phyloP scores from a whole-genome alignment of 2,329 filamentous ascomycete genomes.

The Aspergillus flavus region DNA sequence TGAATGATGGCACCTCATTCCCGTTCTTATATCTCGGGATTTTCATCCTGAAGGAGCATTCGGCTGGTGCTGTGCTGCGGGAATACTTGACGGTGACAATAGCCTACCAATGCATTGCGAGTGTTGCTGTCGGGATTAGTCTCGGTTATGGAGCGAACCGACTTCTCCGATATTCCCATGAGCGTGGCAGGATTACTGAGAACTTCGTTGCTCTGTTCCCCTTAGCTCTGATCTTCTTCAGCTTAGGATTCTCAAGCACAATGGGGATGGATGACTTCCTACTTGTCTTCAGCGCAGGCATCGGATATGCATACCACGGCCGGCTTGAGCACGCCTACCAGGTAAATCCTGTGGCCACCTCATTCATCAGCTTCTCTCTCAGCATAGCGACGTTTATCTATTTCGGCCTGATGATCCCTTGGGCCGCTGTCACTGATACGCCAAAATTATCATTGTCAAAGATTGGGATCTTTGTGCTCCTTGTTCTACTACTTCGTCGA shows the following conservation, averaged over 20 bases:
- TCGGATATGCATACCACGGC: background rate
- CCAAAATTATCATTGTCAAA: background rate
- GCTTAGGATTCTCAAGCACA: background rate
- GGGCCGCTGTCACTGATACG: background rate
- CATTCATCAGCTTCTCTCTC: constrained; percentile 1
- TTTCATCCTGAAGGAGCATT: background rate
- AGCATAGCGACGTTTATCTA: constrained; percentile 2
- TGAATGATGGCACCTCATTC: background rate
- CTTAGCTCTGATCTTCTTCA: background rate
- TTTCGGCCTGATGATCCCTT: constrained; percentile 1
- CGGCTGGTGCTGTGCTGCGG: background rate
- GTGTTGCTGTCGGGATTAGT: background rate
- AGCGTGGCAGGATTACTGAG: background rate
- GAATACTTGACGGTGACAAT: background rate
- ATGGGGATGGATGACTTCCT: constrained; percentile 1
- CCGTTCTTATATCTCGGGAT: background rate
- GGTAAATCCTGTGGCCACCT: background rate
- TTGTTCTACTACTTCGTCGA: background rate
- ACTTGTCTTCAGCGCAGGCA: background rate
- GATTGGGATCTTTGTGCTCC: background rate
- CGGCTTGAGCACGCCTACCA: background rate
- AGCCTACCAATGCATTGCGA: background rate
- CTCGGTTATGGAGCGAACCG: constrained; percentile 1
- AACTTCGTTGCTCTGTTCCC: constrained; percentile 2
- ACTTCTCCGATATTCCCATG: background rate